Conservation (phyloP, 495 filamentous ascomycete species). For the Aspergillus nidulans region DNA sequence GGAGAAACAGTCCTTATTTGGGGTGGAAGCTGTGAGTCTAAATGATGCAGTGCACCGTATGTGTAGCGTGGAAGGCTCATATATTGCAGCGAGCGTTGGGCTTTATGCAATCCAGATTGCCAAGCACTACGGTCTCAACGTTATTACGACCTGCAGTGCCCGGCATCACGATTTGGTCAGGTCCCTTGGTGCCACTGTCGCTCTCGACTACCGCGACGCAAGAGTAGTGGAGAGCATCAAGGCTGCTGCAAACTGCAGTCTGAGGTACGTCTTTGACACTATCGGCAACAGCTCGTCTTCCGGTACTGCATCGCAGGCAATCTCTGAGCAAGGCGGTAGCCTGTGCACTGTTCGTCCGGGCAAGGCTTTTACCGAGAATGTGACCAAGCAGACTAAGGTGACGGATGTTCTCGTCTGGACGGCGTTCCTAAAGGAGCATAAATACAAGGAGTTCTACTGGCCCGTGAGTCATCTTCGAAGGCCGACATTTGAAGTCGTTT, state of each 20-base stretch:
- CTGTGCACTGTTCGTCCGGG: conserved; percentile 32
- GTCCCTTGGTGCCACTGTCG: conserved; percentile 41
- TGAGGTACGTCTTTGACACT: conserved; percentile 26
- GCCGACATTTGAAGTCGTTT: neutral
- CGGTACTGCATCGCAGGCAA: conserved; percentile 9
- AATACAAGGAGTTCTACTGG: conserved; percentile 23
- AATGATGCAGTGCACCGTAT: neutral
- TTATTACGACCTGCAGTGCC: conserved; percentile 49
- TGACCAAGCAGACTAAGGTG: neutral
- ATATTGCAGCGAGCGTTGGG: conserved; percentile 26
- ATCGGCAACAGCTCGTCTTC: conserved; percentile 25
- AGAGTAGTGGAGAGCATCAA: conserved; percentile 21
- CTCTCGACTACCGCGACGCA: conserved; percentile 49
- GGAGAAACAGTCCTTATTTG: conserved; percentile 24
- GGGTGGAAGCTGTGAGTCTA: conserved; percentile 28
- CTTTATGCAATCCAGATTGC: conserved; percentile 32
- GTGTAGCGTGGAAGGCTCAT: neutral
- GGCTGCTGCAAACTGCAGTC: neutral
- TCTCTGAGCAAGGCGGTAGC: conserved; percentile 5
- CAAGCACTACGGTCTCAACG: conserved; percentile 16
- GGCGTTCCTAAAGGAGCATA: conserved; percentile 24
- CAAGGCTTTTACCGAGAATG: conserved; percentile 25
- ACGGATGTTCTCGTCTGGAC: neutral
- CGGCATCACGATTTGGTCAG: conserved; percentile 45
- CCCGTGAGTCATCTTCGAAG: conserved; percentile 14